Base-by-base conservation (phyloP, 2,329 filamentous ascomycete species). In the Fusarium sp. region DNA sequence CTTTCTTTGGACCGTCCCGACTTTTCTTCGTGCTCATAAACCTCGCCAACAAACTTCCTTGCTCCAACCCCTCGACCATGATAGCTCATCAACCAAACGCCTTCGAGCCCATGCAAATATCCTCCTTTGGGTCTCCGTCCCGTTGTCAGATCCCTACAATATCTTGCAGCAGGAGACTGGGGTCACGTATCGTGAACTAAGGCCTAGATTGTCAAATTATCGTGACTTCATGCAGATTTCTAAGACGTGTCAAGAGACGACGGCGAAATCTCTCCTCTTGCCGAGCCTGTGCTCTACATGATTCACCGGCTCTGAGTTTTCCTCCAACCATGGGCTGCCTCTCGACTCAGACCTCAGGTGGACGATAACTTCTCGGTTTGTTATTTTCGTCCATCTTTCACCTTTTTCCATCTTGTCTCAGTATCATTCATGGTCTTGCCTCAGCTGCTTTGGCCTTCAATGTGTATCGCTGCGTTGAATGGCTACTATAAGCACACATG, bases 321-420 rank as follows among this genome's bases (percentile, higher is more conserved):
- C 42, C 49, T 48, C 56, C 46, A 46, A 49, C 37, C 42, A 29
- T 62, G 45, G 73, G 75, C 62, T 77, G 59, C 75, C 75, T 73
- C 69, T 60, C 59, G 63, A 71, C 45, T 58, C 18, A 56, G 44
- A 51, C 51, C 31, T 57, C 59, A 35, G 31, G 48, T 35, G 18
- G 48, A 74, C 74, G 74, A 77, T 77, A 77, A 77, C 75, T 72
- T 73, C 39, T 74, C 74, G 74, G 66, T 66, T 49, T 61, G n/a
- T 38, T 42, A 59, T 68, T 70, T 60, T 69, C 58, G 69, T 69
- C 52, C 33, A 27, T 54, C 37, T 57, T 51, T 61, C 31, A 16
- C 29, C 33, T 62, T 49, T 37, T 23, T 12, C 45, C 62, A 45
- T 56, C 51, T 33, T 51, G 49, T 63, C 56, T 64, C 39, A 48